Conservation (phyloP, 1,284 basidiomycete genomes). For the Trametes sp. region DNA sequence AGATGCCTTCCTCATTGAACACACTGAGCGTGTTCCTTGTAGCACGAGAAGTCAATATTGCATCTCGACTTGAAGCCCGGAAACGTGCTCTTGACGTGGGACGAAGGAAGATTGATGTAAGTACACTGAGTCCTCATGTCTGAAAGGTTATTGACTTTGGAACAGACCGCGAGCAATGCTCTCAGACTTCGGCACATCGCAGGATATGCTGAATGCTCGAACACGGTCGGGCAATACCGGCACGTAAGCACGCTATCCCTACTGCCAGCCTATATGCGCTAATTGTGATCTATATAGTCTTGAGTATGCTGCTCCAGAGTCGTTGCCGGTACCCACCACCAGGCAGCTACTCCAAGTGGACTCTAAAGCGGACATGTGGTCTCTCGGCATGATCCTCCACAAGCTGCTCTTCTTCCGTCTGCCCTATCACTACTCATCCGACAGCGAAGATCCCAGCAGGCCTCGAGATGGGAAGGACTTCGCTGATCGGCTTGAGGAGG, state of each 20-base stretch:
- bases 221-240: conserved; percentile 90
- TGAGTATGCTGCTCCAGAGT: conserved; percentile 88
- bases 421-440: conserved; percentile 76
- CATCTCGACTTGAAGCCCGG: conserved; percentile 95
- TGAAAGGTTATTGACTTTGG: neutral
- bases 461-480: conserved; percentile 60
- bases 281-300: conserved; percentile 54
- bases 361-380: conserved; percentile 92
- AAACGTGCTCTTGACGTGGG: conserved; percentile 92
- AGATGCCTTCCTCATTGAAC: neutral
- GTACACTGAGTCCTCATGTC: conserved; percentile 32
- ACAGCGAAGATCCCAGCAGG: conserved; percentile 55
- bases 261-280: neutral
- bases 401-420: conserved; percentile 89
- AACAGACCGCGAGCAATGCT: conserved; percentile 84
- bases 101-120: conserved; percentile 85
- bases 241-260: conserved; percentile 67
- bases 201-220: conserved; percentile 81
- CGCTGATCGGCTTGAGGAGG: conserved; percentile 70
- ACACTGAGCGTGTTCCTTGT: neutral
- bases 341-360: conserved; percentile 78
- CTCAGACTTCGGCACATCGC: conserved; percentile 94
- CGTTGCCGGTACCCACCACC: conserved; percentile 72
- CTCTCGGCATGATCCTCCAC: conserved; percentile 90
- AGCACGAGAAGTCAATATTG: conserved; percentile 88